Evolutionary conservation across 331 rosid genomes (phyloP).

Genomic region (Acacia concinna): DNA sequence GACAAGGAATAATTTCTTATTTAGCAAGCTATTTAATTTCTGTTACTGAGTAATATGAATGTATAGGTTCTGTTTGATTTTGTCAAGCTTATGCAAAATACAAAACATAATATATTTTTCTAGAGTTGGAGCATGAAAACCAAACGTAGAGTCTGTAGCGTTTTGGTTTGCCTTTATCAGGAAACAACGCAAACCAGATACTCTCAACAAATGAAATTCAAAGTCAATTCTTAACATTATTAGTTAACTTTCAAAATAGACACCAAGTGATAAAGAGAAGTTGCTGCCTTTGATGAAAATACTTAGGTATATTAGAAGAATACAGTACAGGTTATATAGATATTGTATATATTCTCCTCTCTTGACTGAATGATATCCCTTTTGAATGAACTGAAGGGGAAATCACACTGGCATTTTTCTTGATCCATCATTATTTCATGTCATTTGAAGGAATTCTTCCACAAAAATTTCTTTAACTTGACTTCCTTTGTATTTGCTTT

Average conservation of each 20-base stretch:
- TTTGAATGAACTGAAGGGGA: not conserved
- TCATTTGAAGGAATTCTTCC: slow-evolving; percentile 19
- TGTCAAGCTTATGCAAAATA: not conserved
- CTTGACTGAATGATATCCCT: not conserved
- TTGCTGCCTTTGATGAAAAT: not conserved
- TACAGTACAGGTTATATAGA: not conserved
- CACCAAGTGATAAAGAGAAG: slow-evolving; percentile 13
- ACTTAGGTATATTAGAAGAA: not conserved
- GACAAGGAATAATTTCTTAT: not conserved
- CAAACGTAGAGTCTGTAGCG: not conserved
- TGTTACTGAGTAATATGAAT: not conserved
- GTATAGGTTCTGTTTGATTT: not conserved
- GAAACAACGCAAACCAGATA: slow-evolving; percentile 1
- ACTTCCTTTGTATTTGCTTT: slow-evolving; percentile 23
- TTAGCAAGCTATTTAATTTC: not conserved
- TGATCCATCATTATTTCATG: not conserved
- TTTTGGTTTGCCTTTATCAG: slow-evolving; percentile 10
- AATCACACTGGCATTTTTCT: slow-evolving; percentile 3
- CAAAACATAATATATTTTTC: not conserved
- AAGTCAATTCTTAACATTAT: slow-evolving; percentile 2
- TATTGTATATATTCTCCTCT: slow-evolving; percentile 18
- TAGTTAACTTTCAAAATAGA: not conserved
- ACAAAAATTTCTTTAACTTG: slow-evolving; percentile 7
- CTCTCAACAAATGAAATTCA: not conserved
- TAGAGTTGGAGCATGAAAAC: not conserved